Conservation (phyloP, 208 protist genomes). For the Trypanosoma cruzi region DNA sequence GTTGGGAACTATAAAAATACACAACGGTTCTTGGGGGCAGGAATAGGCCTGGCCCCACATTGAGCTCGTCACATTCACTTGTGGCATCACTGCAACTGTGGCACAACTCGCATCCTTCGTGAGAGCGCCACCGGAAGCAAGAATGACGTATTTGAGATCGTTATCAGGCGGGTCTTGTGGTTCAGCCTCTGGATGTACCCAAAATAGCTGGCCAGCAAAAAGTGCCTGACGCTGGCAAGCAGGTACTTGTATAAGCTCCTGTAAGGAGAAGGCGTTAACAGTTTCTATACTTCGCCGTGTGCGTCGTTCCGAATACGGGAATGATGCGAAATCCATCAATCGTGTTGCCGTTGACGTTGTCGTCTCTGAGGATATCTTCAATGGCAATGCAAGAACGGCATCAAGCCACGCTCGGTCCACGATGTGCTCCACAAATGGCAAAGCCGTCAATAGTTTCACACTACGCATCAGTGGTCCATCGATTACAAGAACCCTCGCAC, state of each 20-base stretch:
- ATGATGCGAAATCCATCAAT: constrained; percentile 15
- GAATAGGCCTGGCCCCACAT: constrained; percentile 18
- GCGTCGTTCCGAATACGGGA: constrained; percentile 38
- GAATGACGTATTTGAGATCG: constrained; percentile 60
- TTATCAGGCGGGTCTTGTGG: constrained; percentile 75
- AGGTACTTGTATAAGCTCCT: constrained; percentile 31
- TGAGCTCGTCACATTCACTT: constrained; percentile 24
- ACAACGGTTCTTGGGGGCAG: constrained; percentile 16
- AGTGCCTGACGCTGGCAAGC: constrained; percentile 43
- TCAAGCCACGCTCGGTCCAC: constrained; percentile 59
- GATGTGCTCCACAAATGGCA: constrained; percentile 52
- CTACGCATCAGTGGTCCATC: constrained; percentile 64
- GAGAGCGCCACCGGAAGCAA: constrained; percentile 56
- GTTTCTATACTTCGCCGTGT: constrained; percentile 52
- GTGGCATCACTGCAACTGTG: constrained; percentile 50
- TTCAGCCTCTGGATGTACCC: constrained; percentile 49
- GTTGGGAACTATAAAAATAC: constrained; percentile 51
- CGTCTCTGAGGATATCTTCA: not conserved
- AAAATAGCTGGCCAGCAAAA: constrained; percentile 45
- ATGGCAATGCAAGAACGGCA: constrained; percentile 31
- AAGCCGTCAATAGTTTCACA: constrained; percentile 73
- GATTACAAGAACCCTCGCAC: constrained; percentile 49
- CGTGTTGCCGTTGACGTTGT: not conserved
- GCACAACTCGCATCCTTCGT: constrained; percentile 29
- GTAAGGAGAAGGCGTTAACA: constrained; percentile 57